phyloP scores from a whole-genome alignment of 1,139 yeast species.

The Insectozyma bohioensis region DNA sequence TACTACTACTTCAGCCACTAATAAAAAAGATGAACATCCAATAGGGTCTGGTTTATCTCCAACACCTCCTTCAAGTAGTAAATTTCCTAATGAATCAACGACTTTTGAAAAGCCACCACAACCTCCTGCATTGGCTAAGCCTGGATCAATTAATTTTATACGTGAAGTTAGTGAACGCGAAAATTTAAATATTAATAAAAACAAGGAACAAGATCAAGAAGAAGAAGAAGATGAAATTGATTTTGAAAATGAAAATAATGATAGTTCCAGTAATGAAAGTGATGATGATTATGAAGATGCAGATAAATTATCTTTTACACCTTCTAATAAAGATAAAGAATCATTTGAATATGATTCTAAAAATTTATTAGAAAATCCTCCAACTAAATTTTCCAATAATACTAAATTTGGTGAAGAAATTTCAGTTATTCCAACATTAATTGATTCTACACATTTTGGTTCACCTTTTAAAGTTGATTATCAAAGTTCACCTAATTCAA shows the following conservation, averaged over 20 bases:
- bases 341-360: conserved; percentile 21
- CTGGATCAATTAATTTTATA: conserved; percentile 25
- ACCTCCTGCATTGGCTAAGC: too few species aligned
- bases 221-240: conserved; percentile 9
- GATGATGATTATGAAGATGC: conserved; percentile 9
- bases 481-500: conserved; percentile 13
- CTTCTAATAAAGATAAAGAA: conserved; percentile 10
- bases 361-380: conserved; percentile 28
- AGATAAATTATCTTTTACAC: conserved; percentile 8
- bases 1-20: conserved; percentile 1
- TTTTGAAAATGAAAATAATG: conserved; percentile 12
- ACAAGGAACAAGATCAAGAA: conserved; percentile 12
- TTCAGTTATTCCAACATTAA: conserved; percentile 15
- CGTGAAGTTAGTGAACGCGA: conserved; percentile 34
- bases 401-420: conserved; percentile 33
- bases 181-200: conserved; percentile 13
- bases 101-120: neutral
- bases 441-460: conserved; percentile 23
- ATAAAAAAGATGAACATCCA: conserved; percentile 3
- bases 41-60: conserved; percentile 12
- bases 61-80: conserved; percentile 12
- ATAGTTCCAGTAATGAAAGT: too few species aligned
- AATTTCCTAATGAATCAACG: conserved; percentile 1
- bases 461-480: conserved; percentile 35
- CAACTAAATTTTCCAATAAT: conserved; percentile 22